phyloP scores from a whole-genome alignment of 148 eudicot species.

The Polygonum maritimum region DNA sequence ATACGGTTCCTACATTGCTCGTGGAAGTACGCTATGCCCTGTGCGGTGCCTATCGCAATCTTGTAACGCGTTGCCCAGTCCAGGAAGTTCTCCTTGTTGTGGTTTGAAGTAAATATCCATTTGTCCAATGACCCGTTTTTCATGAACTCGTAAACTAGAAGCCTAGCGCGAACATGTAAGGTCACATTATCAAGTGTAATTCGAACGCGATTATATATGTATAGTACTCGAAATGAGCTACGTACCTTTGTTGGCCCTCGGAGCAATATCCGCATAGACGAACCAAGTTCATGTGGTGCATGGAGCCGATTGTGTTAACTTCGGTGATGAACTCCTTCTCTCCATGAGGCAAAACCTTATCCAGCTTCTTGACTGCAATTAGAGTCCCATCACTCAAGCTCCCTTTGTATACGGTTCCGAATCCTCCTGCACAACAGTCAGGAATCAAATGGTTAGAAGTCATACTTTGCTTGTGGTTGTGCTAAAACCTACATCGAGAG shows the following conservation, averaged over 20 bases:
- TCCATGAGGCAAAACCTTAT: constrained; percentile 81
- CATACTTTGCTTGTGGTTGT: background rate
- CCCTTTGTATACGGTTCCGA: constrained; percentile 91
- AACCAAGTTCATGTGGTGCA: constrained; percentile 99
- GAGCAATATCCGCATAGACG: constrained; percentile 91
- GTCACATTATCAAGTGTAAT: too few relatives aligned
- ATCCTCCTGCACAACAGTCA: constrained; percentile 53
- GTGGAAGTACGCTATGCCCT: constrained; percentile 90
- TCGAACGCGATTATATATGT: background rate
- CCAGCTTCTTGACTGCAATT: constrained; percentile 90
- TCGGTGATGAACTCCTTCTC: constrained; percentile 85
- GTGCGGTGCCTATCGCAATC: constrained; percentile 78
- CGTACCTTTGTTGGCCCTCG: constrained; percentile 67
- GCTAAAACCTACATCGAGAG: background rate
- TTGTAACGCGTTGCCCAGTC: constrained; percentile 83
- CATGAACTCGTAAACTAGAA: constrained; percentile 91
- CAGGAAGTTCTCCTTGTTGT: constrained; percentile 29
- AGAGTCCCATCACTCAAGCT: constrained; percentile 62
- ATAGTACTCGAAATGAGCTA: background rate
- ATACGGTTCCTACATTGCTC: constrained; percentile 88
- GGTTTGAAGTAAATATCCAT: constrained; percentile 74
- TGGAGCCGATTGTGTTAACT: constrained; percentile 84
- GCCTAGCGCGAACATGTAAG: constrained; percentile 25
- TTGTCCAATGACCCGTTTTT: constrained; percentile 88
- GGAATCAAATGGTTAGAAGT: background rate